Evolutionary conservation across 371 early-diverging fungal species (phyloP).

Genomic region (Mortierella sp.): DNA sequence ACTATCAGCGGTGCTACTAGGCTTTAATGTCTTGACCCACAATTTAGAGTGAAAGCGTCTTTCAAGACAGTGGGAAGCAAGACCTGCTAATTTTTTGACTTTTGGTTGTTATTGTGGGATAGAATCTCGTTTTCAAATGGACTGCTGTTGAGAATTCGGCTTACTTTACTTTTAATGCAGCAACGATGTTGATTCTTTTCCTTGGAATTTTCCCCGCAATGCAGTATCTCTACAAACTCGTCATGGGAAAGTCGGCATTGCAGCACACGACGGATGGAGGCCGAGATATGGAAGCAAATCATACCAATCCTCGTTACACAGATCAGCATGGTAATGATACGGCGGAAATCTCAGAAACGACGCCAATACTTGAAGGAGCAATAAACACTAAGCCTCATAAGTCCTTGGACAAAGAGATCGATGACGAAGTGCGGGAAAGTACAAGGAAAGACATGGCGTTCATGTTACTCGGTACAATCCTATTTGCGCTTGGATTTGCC

Average conservation of each 20-base stretch:
- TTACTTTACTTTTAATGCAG: constrained; percentile 13
- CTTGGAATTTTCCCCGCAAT: constrained; percentile 15
- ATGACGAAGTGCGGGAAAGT: background rate
- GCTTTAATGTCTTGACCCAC: too few species aligned
- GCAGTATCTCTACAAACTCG: constrained; percentile 10
- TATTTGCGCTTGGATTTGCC: background rate
- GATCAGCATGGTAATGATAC: too few species aligned
- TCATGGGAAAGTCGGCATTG: background rate
- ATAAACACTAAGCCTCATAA: too few species aligned
- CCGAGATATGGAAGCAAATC: background rate
- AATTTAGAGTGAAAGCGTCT: too few species aligned
- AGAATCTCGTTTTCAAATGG: constrained; percentile 27
- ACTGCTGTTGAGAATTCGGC: background rate
- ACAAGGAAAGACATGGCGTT: constrained; percentile 18
- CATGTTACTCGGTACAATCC: constrained; percentile 8
- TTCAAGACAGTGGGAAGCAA: too few species aligned
- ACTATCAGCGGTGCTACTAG: too few species aligned
- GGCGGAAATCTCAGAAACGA: too few species aligned
- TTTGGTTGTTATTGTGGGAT: background rate
- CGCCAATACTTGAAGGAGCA: too few species aligned
- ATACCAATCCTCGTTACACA: too few species aligned
- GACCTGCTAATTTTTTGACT: background rate
- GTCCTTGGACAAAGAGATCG: too few species aligned
- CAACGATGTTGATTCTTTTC: constrained; percentile 15
- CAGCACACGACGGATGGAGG: background rate